Evolutionary conservation across 23 red algal species (phyloP).

Genomic region (Gracilariopsis chorda): DNA sequence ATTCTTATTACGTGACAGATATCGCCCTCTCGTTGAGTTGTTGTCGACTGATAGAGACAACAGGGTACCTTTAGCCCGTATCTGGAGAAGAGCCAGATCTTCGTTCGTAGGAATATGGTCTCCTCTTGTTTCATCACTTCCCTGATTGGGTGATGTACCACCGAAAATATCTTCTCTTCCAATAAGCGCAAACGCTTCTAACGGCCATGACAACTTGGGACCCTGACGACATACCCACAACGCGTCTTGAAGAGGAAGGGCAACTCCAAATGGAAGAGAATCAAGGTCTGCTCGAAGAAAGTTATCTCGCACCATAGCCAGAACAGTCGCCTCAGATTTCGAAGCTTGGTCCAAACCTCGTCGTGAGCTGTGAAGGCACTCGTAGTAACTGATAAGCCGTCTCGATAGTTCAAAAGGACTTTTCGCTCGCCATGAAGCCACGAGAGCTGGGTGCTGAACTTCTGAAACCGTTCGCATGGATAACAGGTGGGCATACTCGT

Average conservation of each 20-base stretch:
- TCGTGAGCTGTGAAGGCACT: background rate
- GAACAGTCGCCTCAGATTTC: background rate
- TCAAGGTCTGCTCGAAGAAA: slow-evolving; percentile 48
- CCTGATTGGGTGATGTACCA: background rate
- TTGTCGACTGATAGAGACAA: background rate
- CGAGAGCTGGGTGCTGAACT: slow-evolving; percentile 6
- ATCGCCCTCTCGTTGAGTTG: background rate
- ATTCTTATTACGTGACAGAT: background rate
- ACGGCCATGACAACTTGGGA: slow-evolving; percentile 37
- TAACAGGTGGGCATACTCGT: background rate
- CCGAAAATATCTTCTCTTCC: slow-evolving; percentile 72
- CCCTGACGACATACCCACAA: slow-evolving; percentile 39
- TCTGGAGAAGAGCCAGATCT: slow-evolving; percentile 31
- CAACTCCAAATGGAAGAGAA: slow-evolving; percentile 50
- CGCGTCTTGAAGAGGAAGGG: slow-evolving; percentile 62
- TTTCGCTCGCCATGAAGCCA: slow-evolving; percentile 19
- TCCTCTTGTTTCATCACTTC: background rate
- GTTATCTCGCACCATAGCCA: slow-evolving; percentile 40
- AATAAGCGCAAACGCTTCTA: slow-evolving; percentile 60
- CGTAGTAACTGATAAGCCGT: slow-evolving; percentile 30
- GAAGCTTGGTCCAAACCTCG: background rate
- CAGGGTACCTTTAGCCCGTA: slow-evolving; percentile 21
- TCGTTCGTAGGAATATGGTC: background rate
- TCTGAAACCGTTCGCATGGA: background rate
- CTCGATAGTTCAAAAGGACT: slow-evolving; percentile 13